Evolutionary conservation across 805 yeast species (phyloP).

Genomic region (Ogataea pilisensis): DNA sequence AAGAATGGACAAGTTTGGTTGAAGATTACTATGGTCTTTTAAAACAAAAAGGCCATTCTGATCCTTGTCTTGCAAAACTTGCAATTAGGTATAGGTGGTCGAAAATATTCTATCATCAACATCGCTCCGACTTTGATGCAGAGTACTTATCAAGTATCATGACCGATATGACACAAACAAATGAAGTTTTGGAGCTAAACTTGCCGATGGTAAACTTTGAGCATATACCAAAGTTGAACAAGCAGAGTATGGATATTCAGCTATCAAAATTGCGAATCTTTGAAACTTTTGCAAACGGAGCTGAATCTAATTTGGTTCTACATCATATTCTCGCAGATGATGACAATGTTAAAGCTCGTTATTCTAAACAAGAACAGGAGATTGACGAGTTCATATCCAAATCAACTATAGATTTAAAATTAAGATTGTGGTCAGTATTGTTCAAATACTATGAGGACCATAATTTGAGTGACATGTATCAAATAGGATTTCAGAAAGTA

Average conservation of each 20-base stretch:
- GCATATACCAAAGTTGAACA: slow-evolving; percentile 53
- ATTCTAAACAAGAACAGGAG: slow-evolving; percentile 40
- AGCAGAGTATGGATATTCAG: slow-evolving; percentile 50
- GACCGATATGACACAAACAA: slow-evolving; percentile 20
- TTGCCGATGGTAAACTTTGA: slow-evolving; percentile 55
- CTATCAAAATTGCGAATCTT: slow-evolving; percentile 69
- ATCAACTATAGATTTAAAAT: slow-evolving; percentile 61
- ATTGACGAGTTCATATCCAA: slow-evolving; percentile 56
- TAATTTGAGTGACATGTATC: slow-evolving; percentile 32
- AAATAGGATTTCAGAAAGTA: slow-evolving; percentile 49
- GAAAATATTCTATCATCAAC: slow-evolving; percentile 40
- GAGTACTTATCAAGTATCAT: slow-evolving; percentile 32
- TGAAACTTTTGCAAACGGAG: slow-evolving; percentile 55
- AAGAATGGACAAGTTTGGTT: slow-evolving; percentile 45
- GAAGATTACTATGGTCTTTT: slow-evolving; percentile 22
- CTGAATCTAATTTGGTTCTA: slow-evolving; percentile 23
- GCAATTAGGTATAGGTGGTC: slow-evolving; percentile 47
- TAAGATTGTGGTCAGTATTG: slow-evolving; percentile 73
- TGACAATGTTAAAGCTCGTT: slow-evolving; percentile 28
- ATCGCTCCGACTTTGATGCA: slow-evolving; percentile 24
- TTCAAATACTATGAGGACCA: slow-evolving; percentile 48
- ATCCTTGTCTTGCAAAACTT: no score
- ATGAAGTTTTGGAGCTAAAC: slow-evolving; percentile 21
- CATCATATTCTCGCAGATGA: slow-evolving; percentile 23
- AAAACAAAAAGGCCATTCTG: background rate